Conservation (phyloP, 164 flowering plant species). For the Piper betle region DNA sequence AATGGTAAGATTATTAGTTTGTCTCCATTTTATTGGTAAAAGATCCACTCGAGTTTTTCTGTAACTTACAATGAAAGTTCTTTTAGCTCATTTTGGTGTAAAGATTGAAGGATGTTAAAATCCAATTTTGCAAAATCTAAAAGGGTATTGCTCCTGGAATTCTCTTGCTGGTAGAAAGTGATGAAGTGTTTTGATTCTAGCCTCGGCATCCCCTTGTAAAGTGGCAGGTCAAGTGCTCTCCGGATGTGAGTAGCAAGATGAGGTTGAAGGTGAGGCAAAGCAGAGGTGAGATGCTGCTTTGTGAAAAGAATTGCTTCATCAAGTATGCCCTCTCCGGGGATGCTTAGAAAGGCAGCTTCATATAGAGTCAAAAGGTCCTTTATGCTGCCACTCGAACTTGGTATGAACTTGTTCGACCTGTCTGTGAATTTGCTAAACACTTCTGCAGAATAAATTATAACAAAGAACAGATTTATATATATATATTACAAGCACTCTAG, state of each 20-base stretch:
- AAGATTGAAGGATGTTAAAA: constrained; percentile 17
- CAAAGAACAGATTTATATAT: neutral
- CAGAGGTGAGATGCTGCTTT: neutral
- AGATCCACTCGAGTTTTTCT: neutral
- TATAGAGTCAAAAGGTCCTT: constrained; percentile 21
- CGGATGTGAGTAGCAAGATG: constrained; percentile 9
- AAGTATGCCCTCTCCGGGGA: constrained; percentile 35
- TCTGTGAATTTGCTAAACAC: constrained; percentile 23
- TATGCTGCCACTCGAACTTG: constrained; percentile 7
- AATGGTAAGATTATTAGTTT: neutral
- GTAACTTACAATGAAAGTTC: constrained; percentile 26
- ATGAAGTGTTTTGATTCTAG: constrained; percentile 17
- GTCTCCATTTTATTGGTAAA: neutral
- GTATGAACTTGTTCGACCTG: constrained; percentile 16
- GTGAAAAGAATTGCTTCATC: constrained; percentile 24
- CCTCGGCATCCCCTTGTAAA: constrained; percentile 29
- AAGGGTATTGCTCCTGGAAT: constrained; percentile 7
- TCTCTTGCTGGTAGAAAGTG: neutral
- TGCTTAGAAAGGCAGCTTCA: constrained; percentile 24
- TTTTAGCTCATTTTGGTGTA: constrained; percentile 26
- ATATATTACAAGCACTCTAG: neutral
- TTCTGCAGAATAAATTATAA: constrained; percentile 8
- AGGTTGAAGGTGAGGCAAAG: constrained; percentile 2
- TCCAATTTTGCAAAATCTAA: constrained; percentile 31
- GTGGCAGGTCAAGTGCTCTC: constrained; percentile 23